These are phyloP conservation scores for Pseudonitzschia pungens DNA, from an alignment of 108 stramenopile species.

Conservation along the genomic window DNA sequence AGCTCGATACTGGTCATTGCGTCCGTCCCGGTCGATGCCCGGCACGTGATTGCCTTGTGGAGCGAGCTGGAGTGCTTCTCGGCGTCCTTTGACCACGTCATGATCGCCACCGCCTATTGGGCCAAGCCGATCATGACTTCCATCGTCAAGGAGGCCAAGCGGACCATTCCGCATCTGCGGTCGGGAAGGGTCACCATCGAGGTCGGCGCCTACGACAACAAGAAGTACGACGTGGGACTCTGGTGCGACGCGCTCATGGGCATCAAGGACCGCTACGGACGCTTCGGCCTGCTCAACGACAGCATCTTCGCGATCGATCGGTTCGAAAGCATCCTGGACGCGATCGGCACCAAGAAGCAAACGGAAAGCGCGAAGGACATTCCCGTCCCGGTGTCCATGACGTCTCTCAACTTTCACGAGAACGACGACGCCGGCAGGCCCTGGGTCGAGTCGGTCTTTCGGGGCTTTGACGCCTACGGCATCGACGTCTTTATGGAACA, in stretches of 20 bases:
- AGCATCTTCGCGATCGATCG: slow-evolving; percentile 3
- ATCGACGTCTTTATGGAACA: slow-evolving; percentile 7
- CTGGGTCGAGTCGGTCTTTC: slow-evolving; percentile 24
- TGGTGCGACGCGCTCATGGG: slow-evolving; percentile 40
- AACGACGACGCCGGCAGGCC: too few species aligned
- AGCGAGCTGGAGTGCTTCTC: slow-evolving; percentile 35
- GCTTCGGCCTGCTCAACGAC: slow-evolving; percentile 17
- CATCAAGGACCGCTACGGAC: not conserved
- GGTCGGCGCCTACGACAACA: slow-evolving; percentile 21
- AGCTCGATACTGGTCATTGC: slow-evolving; percentile 45
- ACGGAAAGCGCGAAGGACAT: not conserved
- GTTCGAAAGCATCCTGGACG: slow-evolving; percentile 15
- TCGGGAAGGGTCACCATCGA: slow-evolving; percentile 7
- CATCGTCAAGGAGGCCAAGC: not conserved
- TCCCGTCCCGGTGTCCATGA: not conserved
- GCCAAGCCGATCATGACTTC: not conserved
- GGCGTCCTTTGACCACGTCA: not conserved
- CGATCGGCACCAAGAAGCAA: not conserved
- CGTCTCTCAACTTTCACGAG: not conserved
- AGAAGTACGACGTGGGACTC: slow-evolving; percentile 41
- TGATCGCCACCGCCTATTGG: slow-evolving; percentile 9
- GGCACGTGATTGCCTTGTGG: slow-evolving; percentile 33
- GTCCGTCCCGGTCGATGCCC: slow-evolving; percentile 16
- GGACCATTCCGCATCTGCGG: not conserved
- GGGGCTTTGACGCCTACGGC: slow-evolving; percentile 8